Base-by-base conservation (phyloP, 495 filamentous ascomycete species). In the Trichoderma virens region DNA sequence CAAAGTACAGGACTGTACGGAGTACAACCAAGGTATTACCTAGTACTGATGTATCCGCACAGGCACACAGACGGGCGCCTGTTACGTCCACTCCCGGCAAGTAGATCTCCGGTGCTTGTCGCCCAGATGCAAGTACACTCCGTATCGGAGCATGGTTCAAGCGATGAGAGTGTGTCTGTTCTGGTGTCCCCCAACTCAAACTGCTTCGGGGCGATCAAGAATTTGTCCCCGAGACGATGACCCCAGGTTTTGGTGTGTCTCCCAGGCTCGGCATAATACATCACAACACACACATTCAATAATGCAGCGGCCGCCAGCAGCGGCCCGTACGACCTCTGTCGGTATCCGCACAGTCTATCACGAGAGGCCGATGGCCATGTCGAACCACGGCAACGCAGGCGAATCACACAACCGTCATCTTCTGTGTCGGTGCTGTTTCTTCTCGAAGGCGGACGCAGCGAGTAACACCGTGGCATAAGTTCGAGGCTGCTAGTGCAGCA, bases 291-390 rank as follows among this genome's bases (percentile, higher is more conserved):
- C 4, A 27, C 16, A 51, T 16, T 3, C 7, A 56, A 11, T n/a
- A 30, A 27, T 18, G 51, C 4, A 47, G n/a, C n/a, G 43, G 43
- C 43, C 25, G 28, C 25, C 51, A 56, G n/a, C 51, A 30, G 25
- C 51, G 25, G 51, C 23, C 23, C 51, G 51, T 56, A 56, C 51
- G 51, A 56, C 51, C 27, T 56, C 51, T 56, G 51, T 27, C 28
- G 8, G 1, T 8, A 28, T 56, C 25, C 51, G 25, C 6, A 13
- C 51, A 27, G 11, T 27, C 28, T 56, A 7, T 56, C 51, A 56
- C 51, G 23, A 56, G 51, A 56, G 51, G n/a, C 23, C 25, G 23
- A 23, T 47, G n/a, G 51, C 51, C 23, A 13, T 14, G 51, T 56
- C 25, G 23, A 56, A 28, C 51, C 23, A 56, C 51, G 16, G 25